Evolutionary conservation across 768 basidiomycete genomes (phyloP).

Genomic region (Botryobasidium botryosum): DNA sequence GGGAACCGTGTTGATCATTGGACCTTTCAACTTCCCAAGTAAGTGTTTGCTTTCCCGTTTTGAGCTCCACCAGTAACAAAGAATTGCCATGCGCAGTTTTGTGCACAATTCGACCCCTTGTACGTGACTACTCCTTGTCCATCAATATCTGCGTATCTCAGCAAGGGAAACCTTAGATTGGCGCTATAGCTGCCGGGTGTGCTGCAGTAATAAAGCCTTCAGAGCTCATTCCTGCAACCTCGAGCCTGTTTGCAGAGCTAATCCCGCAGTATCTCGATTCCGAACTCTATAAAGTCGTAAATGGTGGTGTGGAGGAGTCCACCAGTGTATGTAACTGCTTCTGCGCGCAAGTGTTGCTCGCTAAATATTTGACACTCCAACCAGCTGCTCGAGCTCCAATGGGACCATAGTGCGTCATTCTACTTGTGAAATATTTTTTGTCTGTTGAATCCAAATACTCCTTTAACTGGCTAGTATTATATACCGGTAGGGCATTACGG

Average conservation of each 20-base stretch:
- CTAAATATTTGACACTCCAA: conserved; percentile 16
- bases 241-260: conserved; percentile 45
- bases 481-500: too few species aligned
- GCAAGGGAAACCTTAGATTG: conserved; percentile 17
- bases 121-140: conserved; percentile 18
- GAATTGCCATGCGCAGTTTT: too few species aligned
- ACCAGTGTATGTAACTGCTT: conserved; percentile 26
- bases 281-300: conserved; percentile 45
- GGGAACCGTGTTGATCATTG: conserved; percentile 16
- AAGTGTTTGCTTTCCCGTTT: not conserved
- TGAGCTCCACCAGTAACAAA: too few species aligned
- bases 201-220: conserved; percentile 60
- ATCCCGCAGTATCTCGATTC: conserved; percentile 61
- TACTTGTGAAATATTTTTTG: not conserved
- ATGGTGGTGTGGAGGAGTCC: conserved; percentile 49
- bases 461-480: too few species aligned
- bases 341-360: conserved; percentile 4
- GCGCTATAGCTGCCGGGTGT: conserved; percentile 68
- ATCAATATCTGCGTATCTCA: conserved; percentile 3
- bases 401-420: conserved; percentile 36
- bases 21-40: conserved; percentile 15
- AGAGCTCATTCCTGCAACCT: conserved; percentile 41
- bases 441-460: not conserved
- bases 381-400: conserved; percentile 50
- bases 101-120: conserved; percentile 40